Evolutionary conservation across 2,329 filamentous ascomycete species (phyloP), one percentile per base, ranked within the genome.

Genomic region (Ophiostoma perfectum): DNA sequence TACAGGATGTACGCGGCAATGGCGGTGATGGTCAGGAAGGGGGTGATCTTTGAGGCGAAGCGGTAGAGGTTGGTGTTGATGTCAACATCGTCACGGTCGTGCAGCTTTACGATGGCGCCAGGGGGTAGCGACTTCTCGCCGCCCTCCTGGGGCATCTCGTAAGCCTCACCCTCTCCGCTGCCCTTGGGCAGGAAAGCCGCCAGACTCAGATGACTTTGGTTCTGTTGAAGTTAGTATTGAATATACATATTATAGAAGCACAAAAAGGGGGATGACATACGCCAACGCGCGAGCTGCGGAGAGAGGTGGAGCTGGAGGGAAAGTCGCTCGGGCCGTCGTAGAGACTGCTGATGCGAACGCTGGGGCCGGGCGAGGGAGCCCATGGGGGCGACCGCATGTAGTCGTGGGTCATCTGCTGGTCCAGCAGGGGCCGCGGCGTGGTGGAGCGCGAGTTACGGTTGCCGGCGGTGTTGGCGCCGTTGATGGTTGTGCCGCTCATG

Each of bases 11-110:
- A 72, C 14, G 81, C 58, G 18, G 72, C 71, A 5, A 76, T 80
- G 73, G 78, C 80, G 67, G 75, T 47, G 16, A 81, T 63, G n/a
- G 77, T 81, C 65, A 81, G 68, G n/a, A 80, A 41, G 0, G 80
- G 80, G 5, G 77, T 75, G 16, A 79, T 68, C 14, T 72, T 73
- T 70, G 76, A 79, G 6, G 81, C 69, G 42, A 78, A 71, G 6
- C 80, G 76, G 71, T 75, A 78, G 77, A 77, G 78, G 47, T 80
- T 79, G 49, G 75, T 77, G 76, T 77, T 80, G 49, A 78, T 79
- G 9, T 81, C 79, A 36, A 68, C 73, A 63, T 82, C 80, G 70
- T 82, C 80, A 45, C 80, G 79, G 66, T 81, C 77, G 73, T 81
- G 77, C 5, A 82, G 72, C 27, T 78, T 76, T 47, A 77, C 74